Base-by-base conservation (phyloP, 1,284 basidiomycete genomes). In the Ceratobasidium sp. region DNA sequence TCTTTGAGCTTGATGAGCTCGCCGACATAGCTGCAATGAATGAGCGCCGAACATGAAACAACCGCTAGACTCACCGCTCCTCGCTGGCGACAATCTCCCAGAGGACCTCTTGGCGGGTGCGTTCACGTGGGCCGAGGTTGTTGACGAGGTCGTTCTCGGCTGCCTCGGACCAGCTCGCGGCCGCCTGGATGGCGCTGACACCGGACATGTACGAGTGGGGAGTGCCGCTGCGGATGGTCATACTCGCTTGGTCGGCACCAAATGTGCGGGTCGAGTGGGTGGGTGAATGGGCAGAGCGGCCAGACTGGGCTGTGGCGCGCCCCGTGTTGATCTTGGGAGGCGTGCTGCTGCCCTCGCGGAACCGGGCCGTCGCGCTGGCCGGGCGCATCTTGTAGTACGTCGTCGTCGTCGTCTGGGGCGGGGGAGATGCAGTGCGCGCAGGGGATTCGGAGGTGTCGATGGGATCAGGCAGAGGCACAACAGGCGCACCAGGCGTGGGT, bases 71-170 rank as follows among this genome's bases (percentile, higher is more conserved):
- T 75, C 76, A 94, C 92, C 95, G 86, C 78, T 98, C 96, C 80
- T 98, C 96, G 75, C 93, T 95, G 43, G 93, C 92, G 53, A 99
- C 96, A 74, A 99, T 98, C 81, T 99, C 96, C 85, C 95, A 98
- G 35, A 99, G 79, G 2, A 98, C 96, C 81, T 99, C 96, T 78
- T 98, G 96, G 58, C 96, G 85, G 32, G 94, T 98, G 60, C 96
- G 87, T 78, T 99, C 96, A 69, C 95, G 86, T 25, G 93, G 89
- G 22, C 94, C 93, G 22, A 99, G 83, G 76, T 99, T 96, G 47
- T 89, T 89, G 7, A 98, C 94, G 34, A 99, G 86, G 77, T 99
- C 96, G 69, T 94, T 92, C 77, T 97, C 93, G 7, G 95, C 94
- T 75, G 92, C 92, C 78, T 98, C 93, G 75, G 92, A 95, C 96